Base-by-base conservation (phyloP, 2,329 filamentous ascomycete genomes). In the Chaetomium globosum region DNA sequence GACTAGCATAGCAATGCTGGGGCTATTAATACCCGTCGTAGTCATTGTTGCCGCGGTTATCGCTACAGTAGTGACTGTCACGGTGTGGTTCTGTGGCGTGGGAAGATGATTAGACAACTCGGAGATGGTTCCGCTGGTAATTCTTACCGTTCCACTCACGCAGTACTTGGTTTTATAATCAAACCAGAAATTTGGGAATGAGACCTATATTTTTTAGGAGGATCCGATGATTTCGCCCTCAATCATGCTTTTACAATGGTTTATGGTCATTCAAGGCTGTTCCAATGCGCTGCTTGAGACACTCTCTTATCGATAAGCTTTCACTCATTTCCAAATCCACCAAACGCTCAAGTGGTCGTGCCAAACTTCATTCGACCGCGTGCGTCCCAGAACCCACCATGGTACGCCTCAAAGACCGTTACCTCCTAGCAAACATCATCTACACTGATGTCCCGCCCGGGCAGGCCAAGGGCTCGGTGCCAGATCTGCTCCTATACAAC, bases 351-450 rank as follows among this genome's bases (percentile, higher is more conserved):
- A 19, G 16, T 16, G 16, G 16, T 43, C 39, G 39, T 43, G 46
- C 46, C 5, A 48, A 36, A 36, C 33, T 19, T 48, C 9, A 21
- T n/a, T 9, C n/a, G 12, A 48, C 46, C 46, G 8, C n/a, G 10
- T 19, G 39, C 48, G 52, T 28, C 19, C 19, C 23, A 59, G 16
- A 43, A 36, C 6, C 33, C 60, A 67, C 49, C 12, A 97, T 99
- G 95, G 95, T 99, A 66, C 92, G 95, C 75, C 87, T 98, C 71
- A 99, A 99, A 79, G 90, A 97, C 78, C 89, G 95, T 73, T 99
- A 99, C 77, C 85, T 99, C 21, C 87, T 98, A n/a, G 87, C 98
- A 68, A 92, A 96, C 75, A 93, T 98, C 70, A 83, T 98, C 55
- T 97, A 97, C 73, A 92, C 93, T 0, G 83, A 87, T 7, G 80